Conservation (phyloP, 2,329 filamentous ascomycete genomes). For the Aspergillus pseudoterreus region DNA sequence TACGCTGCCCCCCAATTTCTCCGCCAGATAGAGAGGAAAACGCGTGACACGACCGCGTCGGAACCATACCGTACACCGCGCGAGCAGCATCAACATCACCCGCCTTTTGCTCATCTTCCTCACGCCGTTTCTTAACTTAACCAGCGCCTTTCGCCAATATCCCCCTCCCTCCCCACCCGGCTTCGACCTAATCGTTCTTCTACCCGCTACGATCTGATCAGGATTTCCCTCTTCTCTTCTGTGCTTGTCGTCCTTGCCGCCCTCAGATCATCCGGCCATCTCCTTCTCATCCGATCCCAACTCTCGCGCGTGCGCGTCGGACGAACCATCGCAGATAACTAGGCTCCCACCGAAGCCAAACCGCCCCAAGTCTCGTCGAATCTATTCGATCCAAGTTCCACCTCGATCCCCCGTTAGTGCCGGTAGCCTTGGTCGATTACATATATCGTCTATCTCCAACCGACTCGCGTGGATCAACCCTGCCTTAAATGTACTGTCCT, state of each 20-base stretch:
- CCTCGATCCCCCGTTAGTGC: neutral
- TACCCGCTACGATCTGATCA: neutral
- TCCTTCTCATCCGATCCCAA: neutral
- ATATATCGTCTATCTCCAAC: neutral
- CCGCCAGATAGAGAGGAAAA: slow-evolving; percentile 3
- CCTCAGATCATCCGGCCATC: no score
- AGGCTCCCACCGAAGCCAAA: neutral
- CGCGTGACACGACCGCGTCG: slow-evolving; percentile 25
- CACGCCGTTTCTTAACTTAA: slow-evolving; percentile 12
- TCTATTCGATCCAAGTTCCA: neutral
- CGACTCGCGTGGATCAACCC: neutral
- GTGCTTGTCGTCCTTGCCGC: no score
- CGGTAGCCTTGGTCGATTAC: neutral
- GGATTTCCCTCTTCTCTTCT: no score
- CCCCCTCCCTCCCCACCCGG: slow-evolving; percentile 14
- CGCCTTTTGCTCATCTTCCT: slow-evolving; percentile 13
- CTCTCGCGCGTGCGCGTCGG: neutral
- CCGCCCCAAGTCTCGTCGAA: neutral
- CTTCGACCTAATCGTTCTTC: slow-evolving; percentile 13
- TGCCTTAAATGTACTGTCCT: neutral
- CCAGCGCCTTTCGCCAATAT: slow-evolving; percentile 4
- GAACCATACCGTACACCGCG: slow-evolving; percentile 27
- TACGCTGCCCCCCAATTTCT: neutral
- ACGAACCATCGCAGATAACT: neutral
- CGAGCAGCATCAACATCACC: slow-evolving; percentile 16